Evolutionary conservation across 2,329 filamentous ascomycete genomes (phyloP).

Genomic region (Penicillium verrucosum): DNA sequence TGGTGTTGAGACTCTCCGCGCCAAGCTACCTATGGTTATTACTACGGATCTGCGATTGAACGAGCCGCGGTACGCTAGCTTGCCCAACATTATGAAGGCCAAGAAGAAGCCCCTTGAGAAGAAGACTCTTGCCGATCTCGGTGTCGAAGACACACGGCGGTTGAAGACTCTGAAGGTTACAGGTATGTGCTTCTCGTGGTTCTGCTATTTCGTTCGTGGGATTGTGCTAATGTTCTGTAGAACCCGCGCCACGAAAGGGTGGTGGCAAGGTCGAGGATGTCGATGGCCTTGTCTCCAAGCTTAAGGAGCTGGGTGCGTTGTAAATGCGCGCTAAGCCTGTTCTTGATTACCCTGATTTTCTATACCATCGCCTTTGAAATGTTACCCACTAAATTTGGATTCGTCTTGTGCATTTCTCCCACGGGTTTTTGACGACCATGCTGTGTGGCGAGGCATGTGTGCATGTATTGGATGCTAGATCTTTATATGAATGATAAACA

Average conservation of each 20-base stretch:
- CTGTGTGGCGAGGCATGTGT: slow-evolving; percentile 5
- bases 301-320: slow-evolving; percentile 93
- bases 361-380: slow-evolving; percentile 23
- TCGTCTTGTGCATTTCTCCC: slow-evolving; percentile 8
- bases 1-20: slow-evolving; percentile 82
- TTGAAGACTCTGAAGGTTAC: slow-evolving; percentile 88
- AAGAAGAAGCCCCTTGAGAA: slow-evolving; percentile 99
- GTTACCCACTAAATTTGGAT: slow-evolving; percentile 10
- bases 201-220: slow-evolving; percentile 2
- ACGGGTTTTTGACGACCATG: slow-evolving; percentile 4
- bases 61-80: slow-evolving; percentile 86
- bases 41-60: slow-evolving; percentile 94
- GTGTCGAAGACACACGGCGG: slow-evolving; percentile 68
- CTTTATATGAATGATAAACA: slow-evolving; percentile 1
- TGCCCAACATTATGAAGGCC: slow-evolving; percentile 99
- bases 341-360: slow-evolving; percentile 17
- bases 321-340: slow-evolving; percentile 41
- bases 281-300: slow-evolving; percentile 84
- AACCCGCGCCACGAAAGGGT: slow-evolving; percentile 82
- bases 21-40: slow-evolving; percentile 85
- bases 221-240: slow-evolving; percentile 43
- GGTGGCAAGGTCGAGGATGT: slow-evolving; percentile 98
- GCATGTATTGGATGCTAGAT: slow-evolving; percentile 1
- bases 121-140: slow-evolving; percentile 79
- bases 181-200: slow-evolving; percentile 52